Evolutionary conservation across 768 basidiomycete genomes (phyloP), one percentile per base, ranked within the genome.

Genomic region (Auricularia cornea): DNA sequence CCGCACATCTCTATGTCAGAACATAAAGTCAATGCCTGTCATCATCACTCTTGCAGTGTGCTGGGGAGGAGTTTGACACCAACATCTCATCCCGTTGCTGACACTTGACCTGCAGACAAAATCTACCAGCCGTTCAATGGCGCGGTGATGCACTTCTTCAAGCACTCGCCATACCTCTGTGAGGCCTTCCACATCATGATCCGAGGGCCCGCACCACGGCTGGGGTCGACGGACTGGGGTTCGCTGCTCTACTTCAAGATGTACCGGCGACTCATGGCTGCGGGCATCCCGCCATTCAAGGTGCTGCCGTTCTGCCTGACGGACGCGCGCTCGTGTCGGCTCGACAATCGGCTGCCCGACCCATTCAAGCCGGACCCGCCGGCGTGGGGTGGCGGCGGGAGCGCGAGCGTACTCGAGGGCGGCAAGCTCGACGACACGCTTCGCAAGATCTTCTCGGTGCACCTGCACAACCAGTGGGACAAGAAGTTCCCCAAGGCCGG

Each of bases 391-490:
- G 66, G 93, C 92, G 89, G 88, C 83, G 32, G 84, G 83, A 71
- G 87, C 87, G 2, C 70, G 85, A 64, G 83, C 80, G 0, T 84
- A 63, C 83, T 82, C 66, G 81, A 79, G 66, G 88, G 82, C 16
- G 90, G 86, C 3, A 82, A 80, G 4, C 72, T 89, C 67, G 88
- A 90, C 71, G 68, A 77, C 66, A 82, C 79, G 63, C 74, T 95
- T 31, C 74, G 77, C 18, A 86, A 89, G 64, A 81, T 96, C 14
- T 99, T 96, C 76, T 83, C 87, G 0, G 83, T 98, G 38, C 96
- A 98, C 75, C 71, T 98, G 69, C 96, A 98, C 73, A 97, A 98
- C 74, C 94, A 94, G 74, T 98, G 96, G 95, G 83, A 89, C 60
- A 97, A 94, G 78, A 74, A 75, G 59, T 98, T 89, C 71, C 94